Percentiles rank a stretch among this genome's conserved stretches.
phyloP scores from a whole-genome alignment of 1,139 yeast species.

The Zygosaccharomyces pseudobailii region DNA sequence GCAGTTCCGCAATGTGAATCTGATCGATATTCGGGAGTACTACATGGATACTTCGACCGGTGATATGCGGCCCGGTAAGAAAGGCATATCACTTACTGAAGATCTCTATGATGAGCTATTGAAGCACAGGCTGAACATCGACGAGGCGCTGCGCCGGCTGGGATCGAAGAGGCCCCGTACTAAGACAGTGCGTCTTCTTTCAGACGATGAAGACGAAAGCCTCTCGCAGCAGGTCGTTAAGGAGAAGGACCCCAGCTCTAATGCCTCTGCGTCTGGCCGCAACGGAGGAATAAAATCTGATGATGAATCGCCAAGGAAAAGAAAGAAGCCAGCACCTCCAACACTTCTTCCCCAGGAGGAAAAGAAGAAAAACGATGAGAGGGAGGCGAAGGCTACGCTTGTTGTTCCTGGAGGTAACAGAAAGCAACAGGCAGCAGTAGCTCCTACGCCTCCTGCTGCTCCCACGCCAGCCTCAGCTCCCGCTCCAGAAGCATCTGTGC shows the following conservation, averaged over 20 bases:
- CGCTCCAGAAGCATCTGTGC: slow-evolving; percentile 5
- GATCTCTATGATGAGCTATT: slow-evolving; percentile 61
- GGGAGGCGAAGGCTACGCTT: slow-evolving; percentile 30
- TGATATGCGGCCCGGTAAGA: slow-evolving; percentile 70
- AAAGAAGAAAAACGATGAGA: slow-evolving; percentile 26
- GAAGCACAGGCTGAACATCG: slow-evolving; percentile 50
- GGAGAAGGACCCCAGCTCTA: slow-evolving; percentile 12
- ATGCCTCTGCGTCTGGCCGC: slow-evolving; percentile 9
- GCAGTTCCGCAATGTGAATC: slow-evolving; percentile 55
- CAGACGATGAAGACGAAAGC: slow-evolving; percentile 26
- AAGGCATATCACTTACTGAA: slow-evolving; percentile 75
- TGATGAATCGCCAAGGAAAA: slow-evolving; percentile 17
- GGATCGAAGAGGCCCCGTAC: slow-evolving; percentile 36
- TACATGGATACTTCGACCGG: slow-evolving; percentile 58
- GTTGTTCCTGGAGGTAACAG: slow-evolving; percentile 24
- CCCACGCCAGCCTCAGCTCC: slow-evolving; percentile 4
- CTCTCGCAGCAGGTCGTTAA: slow-evolving; percentile 10
- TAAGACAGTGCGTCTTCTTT: slow-evolving; percentile 24
- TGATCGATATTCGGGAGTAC: slow-evolving; percentile 79
- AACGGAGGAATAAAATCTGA: slow-evolving; percentile 4
- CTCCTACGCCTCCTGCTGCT: background rate
- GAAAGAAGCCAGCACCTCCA: slow-evolving; percentile 31
- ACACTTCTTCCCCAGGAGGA: slow-evolving; percentile 30
- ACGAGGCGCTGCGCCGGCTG: slow-evolving; percentile 52
- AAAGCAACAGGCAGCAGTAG: background rate